phyloP scores from a whole-genome alignment of 2,329 filamentous ascomycete genomes.

The Aspergillus alliaceus region DNA sequence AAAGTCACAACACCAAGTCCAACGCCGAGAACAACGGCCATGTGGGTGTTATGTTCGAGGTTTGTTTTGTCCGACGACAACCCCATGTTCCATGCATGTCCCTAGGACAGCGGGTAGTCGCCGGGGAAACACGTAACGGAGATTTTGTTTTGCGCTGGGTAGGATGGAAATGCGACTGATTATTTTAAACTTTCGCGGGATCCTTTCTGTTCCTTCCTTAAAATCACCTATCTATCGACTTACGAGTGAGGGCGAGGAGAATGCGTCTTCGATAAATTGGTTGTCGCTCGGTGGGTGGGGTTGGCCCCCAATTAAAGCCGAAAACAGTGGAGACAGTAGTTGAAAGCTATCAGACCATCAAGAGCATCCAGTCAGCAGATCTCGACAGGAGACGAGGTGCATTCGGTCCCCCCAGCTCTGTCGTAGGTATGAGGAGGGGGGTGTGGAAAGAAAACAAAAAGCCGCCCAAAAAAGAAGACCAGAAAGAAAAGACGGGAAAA shows the following conservation, averaged over 20 bases:
- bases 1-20: slow-evolving; percentile 32
- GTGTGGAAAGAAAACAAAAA: no score
- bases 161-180: no score
- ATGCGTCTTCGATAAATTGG: not conserved
- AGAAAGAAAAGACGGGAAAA: not conserved
- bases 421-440: no score
- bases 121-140: not conserved
- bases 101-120: slow-evolving; percentile 6
- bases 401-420: not conserved
- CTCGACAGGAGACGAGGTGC: not conserved
- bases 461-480: not conserved
- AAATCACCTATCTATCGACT: no score
- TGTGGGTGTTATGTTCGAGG: slow-evolving; percentile 25
- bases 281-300: no score
- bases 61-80: slow-evolving; percentile 19
- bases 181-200: not conserved
- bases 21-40: slow-evolving; percentile 34
- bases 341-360: slow-evolving; percentile 1
- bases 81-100: slow-evolving; percentile 14
- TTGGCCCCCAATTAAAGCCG: not conserved
- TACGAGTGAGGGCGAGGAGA: not conserved
- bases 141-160: not conserved
- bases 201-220: not conserved
- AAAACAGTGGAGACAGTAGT: not conserved
- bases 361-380: not conserved